Conservation (phyloP, 768 basidiomycete species). For the Boletus reticulatus region DNA sequence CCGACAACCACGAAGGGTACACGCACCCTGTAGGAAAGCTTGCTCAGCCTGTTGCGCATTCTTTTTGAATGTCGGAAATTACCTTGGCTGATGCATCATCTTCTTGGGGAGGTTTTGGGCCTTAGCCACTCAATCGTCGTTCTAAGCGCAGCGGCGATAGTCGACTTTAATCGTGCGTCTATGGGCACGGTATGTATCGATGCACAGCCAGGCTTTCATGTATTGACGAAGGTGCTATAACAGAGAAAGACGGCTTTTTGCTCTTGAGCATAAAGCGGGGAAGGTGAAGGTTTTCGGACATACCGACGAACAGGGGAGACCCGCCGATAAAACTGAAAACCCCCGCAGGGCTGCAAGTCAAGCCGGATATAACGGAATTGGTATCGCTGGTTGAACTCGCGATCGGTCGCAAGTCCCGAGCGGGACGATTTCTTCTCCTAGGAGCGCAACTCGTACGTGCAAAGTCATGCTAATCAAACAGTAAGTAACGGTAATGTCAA, state of each 20-base stretch:
- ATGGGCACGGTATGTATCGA: constrained; percentile 61
- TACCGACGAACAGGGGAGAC: constrained; percentile 12
- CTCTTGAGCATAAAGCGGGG: constrained; percentile 14
- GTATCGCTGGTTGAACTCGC: not conserved
- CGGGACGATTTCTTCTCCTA: constrained; percentile 18
- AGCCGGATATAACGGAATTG: constrained; percentile 1
- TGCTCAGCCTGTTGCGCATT: too few species aligned
- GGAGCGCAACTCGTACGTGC: constrained; percentile 21
- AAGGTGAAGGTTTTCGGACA: constrained; percentile 22
- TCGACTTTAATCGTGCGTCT: constrained; percentile 51
- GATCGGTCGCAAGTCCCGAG: constrained; percentile 21
- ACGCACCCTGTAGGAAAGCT: too few species aligned
- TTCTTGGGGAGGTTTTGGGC: constrained; percentile 11
- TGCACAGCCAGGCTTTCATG: constrained; percentile 36
- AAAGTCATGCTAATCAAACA: constrained; percentile 17
- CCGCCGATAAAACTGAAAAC: constrained; percentile 49
- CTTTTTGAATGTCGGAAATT: constrained; percentile 34
- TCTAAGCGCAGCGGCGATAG: constrained; percentile 62
- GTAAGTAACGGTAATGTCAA: constrained; percentile 19
- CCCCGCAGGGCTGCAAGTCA: constrained; percentile 43
- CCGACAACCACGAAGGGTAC: too few species aligned
- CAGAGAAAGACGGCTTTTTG: constrained; percentile 1
- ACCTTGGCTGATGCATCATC: constrained; percentile 29
- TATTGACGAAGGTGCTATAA: too few species aligned
- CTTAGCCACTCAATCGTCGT: constrained; percentile 49